phyloP scores from a whole-genome alignment of 768 basidiomycete species.

The Hydnum rufescens region DNA sequence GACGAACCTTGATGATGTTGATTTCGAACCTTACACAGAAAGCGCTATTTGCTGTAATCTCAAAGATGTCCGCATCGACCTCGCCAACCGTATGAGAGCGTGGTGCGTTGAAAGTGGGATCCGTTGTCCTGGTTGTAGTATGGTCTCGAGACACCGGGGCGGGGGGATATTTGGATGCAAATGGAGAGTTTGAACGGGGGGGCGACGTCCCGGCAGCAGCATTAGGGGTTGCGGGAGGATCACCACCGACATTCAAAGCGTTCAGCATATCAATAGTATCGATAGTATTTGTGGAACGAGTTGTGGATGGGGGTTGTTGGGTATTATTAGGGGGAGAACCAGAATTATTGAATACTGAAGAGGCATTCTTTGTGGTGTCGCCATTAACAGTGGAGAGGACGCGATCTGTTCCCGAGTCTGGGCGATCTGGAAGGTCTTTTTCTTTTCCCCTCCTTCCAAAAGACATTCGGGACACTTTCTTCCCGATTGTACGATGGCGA shows the following conservation, averaged over 20 bases:
- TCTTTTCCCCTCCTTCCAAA: constrained; percentile 36
- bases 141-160: constrained; percentile 70
- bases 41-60: constrained; percentile 51
- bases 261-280: not conserved
- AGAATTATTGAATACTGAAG: constrained; percentile 47
- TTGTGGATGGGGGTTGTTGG: not conserved
- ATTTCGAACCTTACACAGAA: constrained; percentile 91
- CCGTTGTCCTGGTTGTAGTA: constrained; percentile 18
- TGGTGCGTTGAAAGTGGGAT: constrained; percentile 6
- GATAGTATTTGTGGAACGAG: constrained; percentile 1
- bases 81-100: constrained; percentile 43
- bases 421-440: constrained; percentile 19
- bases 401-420: constrained; percentile 15
- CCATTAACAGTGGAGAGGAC: constrained; percentile 24
- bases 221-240: not conserved
- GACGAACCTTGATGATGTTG: constrained; percentile 80
- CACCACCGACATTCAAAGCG: too few relatives aligned
- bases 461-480: constrained; percentile 57
- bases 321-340: not conserved
- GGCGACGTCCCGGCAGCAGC: not conserved
- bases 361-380: constrained; percentile 47
- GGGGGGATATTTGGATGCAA: constrained; percentile 42
- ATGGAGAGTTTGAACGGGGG: constrained; percentile 23
- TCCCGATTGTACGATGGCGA: constrained; percentile 16
- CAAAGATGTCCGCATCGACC: constrained; percentile 48